These are phyloP conservation scores for Nannizziopsis arthrosporioides DNA, from an alignment of 2,329 filamentous ascomycete genomes.

Conservation along the genomic window DNA sequence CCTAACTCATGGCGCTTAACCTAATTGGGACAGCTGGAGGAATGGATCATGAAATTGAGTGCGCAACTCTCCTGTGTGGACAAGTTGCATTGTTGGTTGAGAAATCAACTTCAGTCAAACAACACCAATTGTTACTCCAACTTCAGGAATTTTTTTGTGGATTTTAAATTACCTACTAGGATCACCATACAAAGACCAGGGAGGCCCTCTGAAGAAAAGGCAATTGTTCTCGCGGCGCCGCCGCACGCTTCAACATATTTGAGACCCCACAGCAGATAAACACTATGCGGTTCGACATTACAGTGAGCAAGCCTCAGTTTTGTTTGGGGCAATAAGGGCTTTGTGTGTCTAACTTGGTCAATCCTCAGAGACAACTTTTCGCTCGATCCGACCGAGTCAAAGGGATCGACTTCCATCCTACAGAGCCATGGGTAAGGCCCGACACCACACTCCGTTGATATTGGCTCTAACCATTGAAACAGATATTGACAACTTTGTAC, in stretches of 20 bases:
- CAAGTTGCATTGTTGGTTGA: conserved; percentile 15
- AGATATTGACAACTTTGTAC: conserved; percentile 83
- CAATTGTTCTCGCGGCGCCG: conserved; percentile 9
- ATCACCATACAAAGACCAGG: not conserved
- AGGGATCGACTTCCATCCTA: conserved; percentile 91
- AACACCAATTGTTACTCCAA: not conserved
- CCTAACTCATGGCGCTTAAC: conserved; percentile 18
- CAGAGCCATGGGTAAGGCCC: conserved; percentile 74
- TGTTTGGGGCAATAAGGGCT: not conserved
- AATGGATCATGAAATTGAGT: conserved; percentile 16
- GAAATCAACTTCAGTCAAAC: not conserved
- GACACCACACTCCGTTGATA: not conserved
- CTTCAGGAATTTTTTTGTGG: not conserved
- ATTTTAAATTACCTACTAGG: not conserved
- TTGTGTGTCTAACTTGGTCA: conserved; percentile 28
- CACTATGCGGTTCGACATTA: conserved; percentile 50
- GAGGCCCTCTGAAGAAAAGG: not conserved
- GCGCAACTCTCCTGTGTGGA: conserved; percentile 10
- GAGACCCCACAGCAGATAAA: conserved; percentile 19
- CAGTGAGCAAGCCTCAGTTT: conserved; percentile 34
- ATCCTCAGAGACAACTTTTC: conserved; percentile 60
- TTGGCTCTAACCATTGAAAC: conserved; percentile 20
- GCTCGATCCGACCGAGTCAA: conserved; percentile 92
- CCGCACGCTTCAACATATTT: conserved; percentile 6
- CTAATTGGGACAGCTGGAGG: conserved; percentile 25